Conservation (phyloP, 768 basidiomycete species). For the Lentinus brumalis region DNA sequence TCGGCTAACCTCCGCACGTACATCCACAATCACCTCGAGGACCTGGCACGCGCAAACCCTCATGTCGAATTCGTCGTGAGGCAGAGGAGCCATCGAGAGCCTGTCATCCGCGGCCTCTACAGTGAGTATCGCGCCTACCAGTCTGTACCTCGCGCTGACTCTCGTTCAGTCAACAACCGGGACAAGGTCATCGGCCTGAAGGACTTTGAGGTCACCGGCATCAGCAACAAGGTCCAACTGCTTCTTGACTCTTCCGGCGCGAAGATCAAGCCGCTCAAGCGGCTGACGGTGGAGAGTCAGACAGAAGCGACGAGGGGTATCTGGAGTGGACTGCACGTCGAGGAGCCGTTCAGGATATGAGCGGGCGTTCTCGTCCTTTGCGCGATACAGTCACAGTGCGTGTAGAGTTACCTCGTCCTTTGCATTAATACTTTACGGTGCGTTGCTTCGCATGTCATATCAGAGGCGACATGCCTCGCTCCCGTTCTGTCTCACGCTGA, state of each 20-base stretch:
- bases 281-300: slow-evolving; percentile 70
- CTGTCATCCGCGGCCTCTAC: slow-evolving; percentile 83
- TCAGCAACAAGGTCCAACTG: slow-evolving; percentile 78
- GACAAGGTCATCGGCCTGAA: slow-evolving; percentile 88
- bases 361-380: not conserved
- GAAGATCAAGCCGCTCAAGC: slow-evolving; percentile 81
- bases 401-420: slow-evolving; percentile 19
- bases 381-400: slow-evolving; percentile 4
- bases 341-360: slow-evolving; percentile 61
- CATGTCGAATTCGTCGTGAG: slow-evolving; percentile 85
- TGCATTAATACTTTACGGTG: slow-evolving; percentile 12
- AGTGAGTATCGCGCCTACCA: slow-evolving; percentile 6
- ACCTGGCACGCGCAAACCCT: slow-evolving; percentile 70
- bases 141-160: not conserved
- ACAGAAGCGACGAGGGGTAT: slow-evolving; percentile 84
- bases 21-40: slow-evolving; percentile 61
- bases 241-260: slow-evolving; percentile 86
- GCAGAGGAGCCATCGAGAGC: slow-evolving; percentile 73
- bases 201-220: slow-evolving; percentile 68
- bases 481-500: slow-evolving; percentile 1
- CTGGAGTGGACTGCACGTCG: slow-evolving; percentile 87
- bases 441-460: slow-evolving; percentile 2
- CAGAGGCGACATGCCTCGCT: slow-evolving; percentile 2
- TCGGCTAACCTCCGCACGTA: slow-evolving; percentile 72
- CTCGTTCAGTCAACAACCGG: slow-evolving; percentile 71